phyloP scores from a whole-genome alignment of 371 early-diverging fungal genomes.

The Mortierella sp. region DNA sequence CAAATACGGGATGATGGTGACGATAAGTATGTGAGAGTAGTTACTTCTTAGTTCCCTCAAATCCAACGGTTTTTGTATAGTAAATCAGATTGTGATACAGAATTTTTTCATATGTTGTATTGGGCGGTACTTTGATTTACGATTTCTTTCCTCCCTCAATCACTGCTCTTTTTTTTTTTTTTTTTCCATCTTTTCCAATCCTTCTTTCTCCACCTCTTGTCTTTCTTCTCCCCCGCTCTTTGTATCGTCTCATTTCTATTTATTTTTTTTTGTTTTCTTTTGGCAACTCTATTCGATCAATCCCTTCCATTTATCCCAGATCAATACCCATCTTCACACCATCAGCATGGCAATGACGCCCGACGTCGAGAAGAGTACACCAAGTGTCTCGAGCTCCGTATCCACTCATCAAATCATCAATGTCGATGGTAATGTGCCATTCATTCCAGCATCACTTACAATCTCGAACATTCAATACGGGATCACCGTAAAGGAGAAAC shows the following conservation, averaged over 20 bases:
- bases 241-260: constrained; percentile 4
- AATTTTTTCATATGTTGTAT: not conserved
- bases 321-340: not conserved
- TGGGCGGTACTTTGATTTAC: not conserved
- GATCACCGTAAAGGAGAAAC: constrained; percentile 39
- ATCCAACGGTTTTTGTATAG: not conserved
- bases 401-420: not conserved
- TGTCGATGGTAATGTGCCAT: constrained; percentile 28
- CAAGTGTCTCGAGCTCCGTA: constrained; percentile 21
- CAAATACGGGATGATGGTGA: too few species aligned
- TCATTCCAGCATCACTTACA: constrained; percentile 48
- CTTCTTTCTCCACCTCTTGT: constrained; percentile 25
- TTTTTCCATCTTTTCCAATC: constrained; percentile 1
- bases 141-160: not conserved
- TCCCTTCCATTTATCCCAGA: not conserved
- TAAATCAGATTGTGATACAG: not conserved
- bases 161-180: not conserved
- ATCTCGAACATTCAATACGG: constrained; percentile 42
- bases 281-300: too few species aligned
- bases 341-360: constrained; percentile 16
- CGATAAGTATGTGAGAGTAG: not conserved
- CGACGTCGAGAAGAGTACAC: constrained; percentile 23
- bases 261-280: constrained; percentile 3
- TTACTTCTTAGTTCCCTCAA: not conserved
- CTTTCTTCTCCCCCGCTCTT: not conserved